A percentile compares a stretch with the other conserved stretches of the same genome.
Evolutionary conservation across 345 rosid species (phyloP).

Genomic region (Rhodomyrtus tomentosa): DNA sequence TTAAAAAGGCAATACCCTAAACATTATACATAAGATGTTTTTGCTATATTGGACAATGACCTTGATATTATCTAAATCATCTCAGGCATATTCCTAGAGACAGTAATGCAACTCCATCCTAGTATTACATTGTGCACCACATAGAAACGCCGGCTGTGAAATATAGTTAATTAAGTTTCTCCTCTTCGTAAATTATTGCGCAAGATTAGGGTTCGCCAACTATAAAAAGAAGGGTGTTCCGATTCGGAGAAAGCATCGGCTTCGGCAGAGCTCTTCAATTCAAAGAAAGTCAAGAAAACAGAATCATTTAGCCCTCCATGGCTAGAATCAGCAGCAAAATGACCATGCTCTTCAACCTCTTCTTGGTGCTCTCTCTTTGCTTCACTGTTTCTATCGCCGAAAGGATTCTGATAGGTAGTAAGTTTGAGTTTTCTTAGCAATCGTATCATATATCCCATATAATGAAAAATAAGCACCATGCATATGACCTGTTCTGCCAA

Average conservation of each 20-base stretch:
- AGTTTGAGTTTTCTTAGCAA: background rate
- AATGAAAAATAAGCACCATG: no score
- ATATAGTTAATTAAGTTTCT: background rate
- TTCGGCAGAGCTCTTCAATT: background rate
- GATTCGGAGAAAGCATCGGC: background rate
- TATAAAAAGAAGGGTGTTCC: background rate
- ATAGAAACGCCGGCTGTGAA: background rate
- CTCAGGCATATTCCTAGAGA: background rate
- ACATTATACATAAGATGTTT: background rate
- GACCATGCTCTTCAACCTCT: background rate
- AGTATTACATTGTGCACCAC: background rate
- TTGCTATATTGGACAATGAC: background rate
- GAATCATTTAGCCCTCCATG: background rate
- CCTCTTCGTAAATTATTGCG: background rate
- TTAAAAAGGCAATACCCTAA: background rate
- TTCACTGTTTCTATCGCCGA: background rate
- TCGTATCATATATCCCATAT: no score
- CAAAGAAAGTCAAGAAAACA: background rate
- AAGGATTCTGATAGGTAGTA: background rate
- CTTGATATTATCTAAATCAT: background rate
- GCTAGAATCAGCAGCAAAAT: background rate
- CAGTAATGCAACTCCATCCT: background rate
- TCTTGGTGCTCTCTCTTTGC: background rate
- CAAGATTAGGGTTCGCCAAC: background rate
- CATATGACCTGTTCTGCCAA: no score